phyloP scores from a whole-genome alignment of 2,329 filamentous ascomycete species.

The Fusarium xyrophilum region DNA sequence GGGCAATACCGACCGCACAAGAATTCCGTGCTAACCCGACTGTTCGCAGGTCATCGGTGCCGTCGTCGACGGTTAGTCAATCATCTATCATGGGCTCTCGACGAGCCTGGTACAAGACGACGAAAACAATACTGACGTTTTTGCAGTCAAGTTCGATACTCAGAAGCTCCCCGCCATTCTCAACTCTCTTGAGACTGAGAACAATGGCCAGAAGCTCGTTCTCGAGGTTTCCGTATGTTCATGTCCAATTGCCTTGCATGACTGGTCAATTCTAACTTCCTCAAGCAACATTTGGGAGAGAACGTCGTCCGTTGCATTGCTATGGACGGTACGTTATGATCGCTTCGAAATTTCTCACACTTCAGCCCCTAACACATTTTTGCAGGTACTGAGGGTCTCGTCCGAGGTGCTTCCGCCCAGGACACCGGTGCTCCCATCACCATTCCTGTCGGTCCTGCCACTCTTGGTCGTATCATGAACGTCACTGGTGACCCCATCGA shows the following conservation, averaged over 20 bases:
- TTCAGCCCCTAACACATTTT: slow-evolving; percentile 18
- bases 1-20: slow-evolving; percentile 10
- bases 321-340: slow-evolving; percentile 85
- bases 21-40: slow-evolving; percentile 35
- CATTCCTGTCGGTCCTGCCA: slow-evolving; percentile 92
- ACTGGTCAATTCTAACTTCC: slow-evolving; percentile 47
- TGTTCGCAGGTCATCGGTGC: slow-evolving; percentile 88
- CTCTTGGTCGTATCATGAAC: slow-evolving; percentile 99
- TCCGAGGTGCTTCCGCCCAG: slow-evolving; percentile 82
- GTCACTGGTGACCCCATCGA: slow-evolving; percentile 99
- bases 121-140: slow-evolving; percentile 37
- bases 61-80: slow-evolving; percentile 90
- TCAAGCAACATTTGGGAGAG: slow-evolving; percentile 98
- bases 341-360: slow-evolving; percentile 28
- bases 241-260: slow-evolving; percentile 4
- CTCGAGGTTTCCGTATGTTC: slow-evolving; percentile 90
- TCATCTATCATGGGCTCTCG: slow-evolving; percentile 24
- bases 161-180: slow-evolving; percentile 96
- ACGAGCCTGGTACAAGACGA: slow-evolving; percentile 6
- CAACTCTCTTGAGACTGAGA: slow-evolving; percentile 91
- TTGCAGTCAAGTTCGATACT: slow-evolving; percentile 91
- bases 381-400: slow-evolving; percentile 97
- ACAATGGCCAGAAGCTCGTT: slow-evolving; percentile 92
- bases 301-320: slow-evolving; percentile 99
- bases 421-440: slow-evolving; percentile 96